phyloP scores from a whole-genome alignment of 176 grass and related monocot species.

The Secale cereale region DNA sequence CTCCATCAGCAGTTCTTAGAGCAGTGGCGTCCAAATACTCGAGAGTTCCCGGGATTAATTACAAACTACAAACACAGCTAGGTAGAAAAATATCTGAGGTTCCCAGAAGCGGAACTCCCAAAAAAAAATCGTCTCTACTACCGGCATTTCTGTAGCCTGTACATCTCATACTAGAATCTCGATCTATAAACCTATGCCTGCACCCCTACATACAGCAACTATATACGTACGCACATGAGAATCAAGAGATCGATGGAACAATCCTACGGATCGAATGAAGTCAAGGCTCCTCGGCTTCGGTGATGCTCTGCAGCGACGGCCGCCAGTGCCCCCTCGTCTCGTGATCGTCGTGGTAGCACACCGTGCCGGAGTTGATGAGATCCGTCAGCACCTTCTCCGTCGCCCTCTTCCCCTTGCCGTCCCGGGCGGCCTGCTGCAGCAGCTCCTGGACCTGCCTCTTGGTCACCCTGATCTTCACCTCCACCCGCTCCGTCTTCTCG shows the following conservation, averaged over 20 bases:
- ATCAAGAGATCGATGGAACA: not conserved
- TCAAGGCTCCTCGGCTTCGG: slow-evolving; percentile 32
- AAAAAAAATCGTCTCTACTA: not conserved
- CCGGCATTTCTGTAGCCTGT: not conserved
- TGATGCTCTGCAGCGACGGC: slow-evolving; percentile 50
- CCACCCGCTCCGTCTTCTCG: not conserved
- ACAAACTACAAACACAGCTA: not conserved
- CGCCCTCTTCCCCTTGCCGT: slow-evolving; percentile 4
- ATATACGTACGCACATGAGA: not conserved
- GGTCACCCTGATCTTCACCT: slow-evolving; percentile 62
- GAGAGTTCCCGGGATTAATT: not conserved
- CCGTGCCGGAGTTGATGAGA: slow-evolving; percentile 22
- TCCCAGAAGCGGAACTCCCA: not conserved
- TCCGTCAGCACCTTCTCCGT: slow-evolving; percentile 41
- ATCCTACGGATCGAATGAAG: not conserved
- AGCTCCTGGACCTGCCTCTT: slow-evolving; percentile 59
- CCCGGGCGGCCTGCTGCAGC: slow-evolving; percentile 24
- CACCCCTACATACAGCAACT: not conserved
- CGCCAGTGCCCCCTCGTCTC: slow-evolving; percentile 35
- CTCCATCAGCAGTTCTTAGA: not conserved
- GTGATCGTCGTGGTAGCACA: slow-evolving; percentile 7
- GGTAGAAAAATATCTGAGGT: not conserved
- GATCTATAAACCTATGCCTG: not conserved
- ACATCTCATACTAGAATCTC: slow-evolving; percentile 33
- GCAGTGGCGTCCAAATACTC: not conserved